phyloP scores from a whole-genome alignment of 2,329 filamentous ascomycete species.

The Botrytis deweyae region DNA sequence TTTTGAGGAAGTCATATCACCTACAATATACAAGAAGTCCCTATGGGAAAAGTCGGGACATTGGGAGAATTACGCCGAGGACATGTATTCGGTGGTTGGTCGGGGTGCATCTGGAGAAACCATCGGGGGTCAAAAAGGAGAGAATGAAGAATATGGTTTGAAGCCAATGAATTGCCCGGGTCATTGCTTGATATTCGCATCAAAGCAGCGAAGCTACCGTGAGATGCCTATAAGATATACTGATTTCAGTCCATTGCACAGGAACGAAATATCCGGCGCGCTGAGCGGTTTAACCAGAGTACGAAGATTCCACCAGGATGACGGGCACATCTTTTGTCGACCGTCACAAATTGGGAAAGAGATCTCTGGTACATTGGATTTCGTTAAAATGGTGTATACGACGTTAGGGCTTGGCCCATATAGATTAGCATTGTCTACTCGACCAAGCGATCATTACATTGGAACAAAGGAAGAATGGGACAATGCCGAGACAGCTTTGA shows the following conservation, averaged over 20 bases:
- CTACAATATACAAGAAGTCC: slow-evolving; percentile 86
- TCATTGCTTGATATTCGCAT: slow-evolving; percentile 80
- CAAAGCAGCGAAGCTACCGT: slow-evolving; percentile 70
- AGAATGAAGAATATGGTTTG: slow-evolving; percentile 72
- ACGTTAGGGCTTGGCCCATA: slow-evolving; percentile 72
- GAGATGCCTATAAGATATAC: slow-evolving; percentile 82
- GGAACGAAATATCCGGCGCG: slow-evolving; percentile 81
- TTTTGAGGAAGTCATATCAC: slow-evolving; percentile 85
- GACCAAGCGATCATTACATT: slow-evolving; percentile 74
- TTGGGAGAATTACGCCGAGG: slow-evolving; percentile 84
- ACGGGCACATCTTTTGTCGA: slow-evolving; percentile 87
- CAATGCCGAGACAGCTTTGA: slow-evolving; percentile 65
- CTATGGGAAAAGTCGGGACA: slow-evolving; percentile 85
- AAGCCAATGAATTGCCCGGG: slow-evolving; percentile 95
- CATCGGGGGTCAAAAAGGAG: slow-evolving; percentile 47
- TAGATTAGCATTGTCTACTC: slow-evolving; percentile 73
- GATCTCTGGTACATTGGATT: slow-evolving; percentile 71
- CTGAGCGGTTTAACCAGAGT: slow-evolving; percentile 81
- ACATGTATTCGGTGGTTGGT: slow-evolving; percentile 82
- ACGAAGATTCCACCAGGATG: slow-evolving; percentile 84
- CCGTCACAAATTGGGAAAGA: slow-evolving; percentile 72
- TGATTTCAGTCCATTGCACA: slow-evolving; percentile 83
- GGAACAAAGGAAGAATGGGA: slow-evolving; percentile 70
- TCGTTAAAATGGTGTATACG: slow-evolving; percentile 70
- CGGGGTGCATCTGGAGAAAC: slow-evolving; percentile 34